A percentile compares a stretch with the other conserved stretches of the same genome.
Conservation (phyloP, 1,284 basidiomycete genomes). For the Marasmius sp. region DNA sequence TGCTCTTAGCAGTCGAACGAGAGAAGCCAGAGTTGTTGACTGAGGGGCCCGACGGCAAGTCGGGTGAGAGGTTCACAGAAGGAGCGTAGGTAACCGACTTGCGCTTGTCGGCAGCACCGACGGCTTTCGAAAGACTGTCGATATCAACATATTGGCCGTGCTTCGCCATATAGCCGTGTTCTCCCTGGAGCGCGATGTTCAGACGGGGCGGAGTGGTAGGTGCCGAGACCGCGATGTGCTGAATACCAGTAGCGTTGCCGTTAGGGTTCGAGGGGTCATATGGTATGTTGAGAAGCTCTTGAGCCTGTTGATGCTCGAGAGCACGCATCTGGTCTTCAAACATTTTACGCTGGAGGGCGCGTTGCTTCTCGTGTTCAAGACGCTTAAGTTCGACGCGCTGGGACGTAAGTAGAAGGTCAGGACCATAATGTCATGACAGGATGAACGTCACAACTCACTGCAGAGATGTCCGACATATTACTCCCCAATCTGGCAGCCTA, state of each 20-base stretch:
- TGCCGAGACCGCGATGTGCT: constrained; percentile 77
- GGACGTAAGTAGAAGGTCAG: constrained; percentile 7
- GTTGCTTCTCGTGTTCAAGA: constrained; percentile 87
- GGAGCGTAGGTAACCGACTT: constrained; percentile 86
- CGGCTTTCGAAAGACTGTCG: constrained; percentile 61
- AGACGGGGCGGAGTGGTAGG: constrained; percentile 82
- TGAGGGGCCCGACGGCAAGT: constrained; percentile 43
- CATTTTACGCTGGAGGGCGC: constrained; percentile 78
- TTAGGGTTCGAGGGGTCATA: constrained; percentile 46
- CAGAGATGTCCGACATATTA: constrained; percentile 79
- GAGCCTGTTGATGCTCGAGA: constrained; percentile 88
- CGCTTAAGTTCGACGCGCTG: constrained; percentile 89
- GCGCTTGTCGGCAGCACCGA: constrained; percentile 71
- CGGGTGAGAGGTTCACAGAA: constrained; percentile 69
- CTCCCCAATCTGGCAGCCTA: constrained; percentile 80
- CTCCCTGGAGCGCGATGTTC: constrained; percentile 59
- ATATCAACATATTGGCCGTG: constrained; percentile 53
- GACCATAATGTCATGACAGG: neutral
- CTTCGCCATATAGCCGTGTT: constrained; percentile 35
- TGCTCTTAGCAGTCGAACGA: constrained; percentile 76
- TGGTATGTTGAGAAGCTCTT: constrained; percentile 76
- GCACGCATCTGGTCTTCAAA: constrained; percentile 94
- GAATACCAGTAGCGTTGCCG: constrained; percentile 42
- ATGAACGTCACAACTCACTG: constrained; percentile 50
- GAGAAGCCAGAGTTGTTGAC: constrained; percentile 44